Base-by-base conservation (phyloP, 352 stramenopile species). In the Pythium vanterpoolii region DNA sequence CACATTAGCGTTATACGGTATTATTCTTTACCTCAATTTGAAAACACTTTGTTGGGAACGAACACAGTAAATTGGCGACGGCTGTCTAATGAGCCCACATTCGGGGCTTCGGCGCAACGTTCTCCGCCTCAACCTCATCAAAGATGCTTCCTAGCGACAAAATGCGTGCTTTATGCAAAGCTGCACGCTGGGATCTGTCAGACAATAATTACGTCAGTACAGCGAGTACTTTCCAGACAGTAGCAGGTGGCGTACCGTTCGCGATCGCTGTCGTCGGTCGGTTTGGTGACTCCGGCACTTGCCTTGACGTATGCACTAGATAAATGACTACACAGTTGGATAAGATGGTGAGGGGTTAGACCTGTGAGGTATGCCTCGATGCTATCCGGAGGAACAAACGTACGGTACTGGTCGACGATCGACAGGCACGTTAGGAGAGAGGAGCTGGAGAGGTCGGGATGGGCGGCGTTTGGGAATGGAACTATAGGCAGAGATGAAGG, bases 111-210 rank as follows among this genome's bases (percentile, higher is more conserved):
- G 55, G 55, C n/a, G 36, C 50, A 14, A 19, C 23, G 21, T 71
- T 63, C 52, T 71, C 64, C 18, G 53, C 21, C 0, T 58, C 50
- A 13, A 14, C 30, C 2, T 66, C 64, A 24, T 66, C 64, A 30
- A 71, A 71, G 10, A 71, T 71, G 30, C 56, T 56, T 3, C 57
- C 64, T 0, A 71, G 57, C 1, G 64, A 71, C 1, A 71, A 26
- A 4, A 71, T 30, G 13, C 57, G 64, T 1, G 45, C 28, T 23
- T 64, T 69, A 18, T 7, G 27, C 7, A n/a, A 44, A 18, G 50
- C 8, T 26, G 26, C 42, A 23, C 36, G 43, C 16, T 13, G 43
- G 34, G 40, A n/a, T 1, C 48, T 65, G 16, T 30, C 11, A 45
- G 9, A 0, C 19, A 38, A 33, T 14, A 46, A 26, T 2, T 9